phyloP scores from a whole-genome alignment of 75 land plant genomes.

The Pseudotsuga menziesii region DNA sequence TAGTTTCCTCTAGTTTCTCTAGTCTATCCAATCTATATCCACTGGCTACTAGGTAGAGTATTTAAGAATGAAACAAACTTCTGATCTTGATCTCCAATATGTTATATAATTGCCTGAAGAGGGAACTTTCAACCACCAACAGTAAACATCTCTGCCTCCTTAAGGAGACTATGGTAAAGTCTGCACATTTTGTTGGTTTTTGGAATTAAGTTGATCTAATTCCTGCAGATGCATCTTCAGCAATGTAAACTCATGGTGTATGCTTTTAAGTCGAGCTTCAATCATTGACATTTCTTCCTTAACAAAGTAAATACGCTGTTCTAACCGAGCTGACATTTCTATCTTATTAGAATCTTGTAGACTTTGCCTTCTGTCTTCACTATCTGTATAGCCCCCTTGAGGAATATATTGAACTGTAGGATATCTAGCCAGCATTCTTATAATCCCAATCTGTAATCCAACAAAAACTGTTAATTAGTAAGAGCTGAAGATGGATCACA shows the following conservation, averaged over 20 bases:
- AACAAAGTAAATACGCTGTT: conserved; percentile 4
- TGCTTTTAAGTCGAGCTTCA: conserved; percentile 8
- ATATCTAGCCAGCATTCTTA: conserved; percentile 6
- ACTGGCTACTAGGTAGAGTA: not conserved
- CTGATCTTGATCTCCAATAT: not conserved
- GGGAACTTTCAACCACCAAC: not conserved
- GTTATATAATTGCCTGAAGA: not conserved
- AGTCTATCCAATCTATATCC: no score
- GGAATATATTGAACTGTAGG: not conserved
- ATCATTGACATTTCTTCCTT: conserved; percentile 5
- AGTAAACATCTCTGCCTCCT: not conserved
- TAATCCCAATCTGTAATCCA: not conserved
- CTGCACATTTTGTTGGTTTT: not conserved
- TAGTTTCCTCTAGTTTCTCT: not conserved
- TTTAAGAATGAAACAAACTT: not conserved
- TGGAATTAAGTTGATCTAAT: conserved; percentile 4
- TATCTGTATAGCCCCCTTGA: not conserved
- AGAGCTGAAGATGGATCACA: not conserved
- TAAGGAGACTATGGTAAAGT: not conserved
- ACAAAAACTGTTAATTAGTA: not conserved
- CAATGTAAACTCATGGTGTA: conserved; percentile 3
- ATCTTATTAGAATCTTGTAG: not conserved
- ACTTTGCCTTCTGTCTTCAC: not conserved
- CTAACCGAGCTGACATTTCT: conserved; percentile 5
- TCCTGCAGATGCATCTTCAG: conserved; percentile 6